These are phyloP conservation scores for Candida smagusa DNA, from an alignment of 1,139 yeast genomes.

Conservation along the genomic window DNA sequence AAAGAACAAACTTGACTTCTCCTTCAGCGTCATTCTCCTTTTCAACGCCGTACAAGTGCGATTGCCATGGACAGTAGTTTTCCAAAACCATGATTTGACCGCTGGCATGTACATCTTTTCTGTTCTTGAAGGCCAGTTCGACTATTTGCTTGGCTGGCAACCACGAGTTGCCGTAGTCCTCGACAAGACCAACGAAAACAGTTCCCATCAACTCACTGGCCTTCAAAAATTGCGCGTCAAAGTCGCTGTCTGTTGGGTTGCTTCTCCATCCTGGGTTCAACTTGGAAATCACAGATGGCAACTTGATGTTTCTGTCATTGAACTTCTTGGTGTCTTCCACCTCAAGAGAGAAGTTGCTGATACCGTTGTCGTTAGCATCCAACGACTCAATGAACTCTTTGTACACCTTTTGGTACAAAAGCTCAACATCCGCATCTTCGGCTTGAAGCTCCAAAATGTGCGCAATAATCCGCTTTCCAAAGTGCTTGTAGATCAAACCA, in stretches of 20 bases:
- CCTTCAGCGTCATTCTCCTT: slow-evolving; percentile 54
- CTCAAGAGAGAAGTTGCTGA: slow-evolving; percentile 62
- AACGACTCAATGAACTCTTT: slow-evolving; percentile 79
- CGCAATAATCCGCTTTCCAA: slow-evolving; percentile 74
- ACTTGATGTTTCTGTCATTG: slow-evolving; percentile 58
- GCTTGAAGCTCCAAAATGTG: slow-evolving; percentile 32
- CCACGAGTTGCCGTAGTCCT: slow-evolving; percentile 82
- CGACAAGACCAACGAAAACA: slow-evolving; percentile 66
- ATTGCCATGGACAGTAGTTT: slow-evolving; percentile 91
- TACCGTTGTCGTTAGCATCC: slow-evolving; percentile 96
- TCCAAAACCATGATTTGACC: slow-evolving; percentile 75
- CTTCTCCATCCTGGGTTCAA: slow-evolving; percentile 86
- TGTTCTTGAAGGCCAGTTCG: slow-evolving; percentile 56
- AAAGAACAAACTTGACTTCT: slow-evolving; percentile 70
- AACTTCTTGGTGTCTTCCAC: slow-evolving; percentile 43
- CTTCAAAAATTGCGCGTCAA: slow-evolving; percentile 60
- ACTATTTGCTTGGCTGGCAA: slow-evolving; percentile 85
- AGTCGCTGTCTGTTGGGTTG: slow-evolving; percentile 59
- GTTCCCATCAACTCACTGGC: slow-evolving; percentile 84
- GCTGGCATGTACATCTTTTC: slow-evolving; percentile 53
- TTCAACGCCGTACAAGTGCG: slow-evolving; percentile 78
- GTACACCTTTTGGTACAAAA: slow-evolving; percentile 72
- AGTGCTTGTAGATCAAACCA: slow-evolving; percentile 90
- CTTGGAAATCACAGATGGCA: slow-evolving; percentile 73
- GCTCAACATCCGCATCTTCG: slow-evolving; percentile 45